A percentile compares a stretch with the other conserved stretches of the same genome.
Evolutionary conservation across 495 filamentous ascomycete genomes (phyloP).

Genomic region (Aspergillus bertholletiae): DNA sequence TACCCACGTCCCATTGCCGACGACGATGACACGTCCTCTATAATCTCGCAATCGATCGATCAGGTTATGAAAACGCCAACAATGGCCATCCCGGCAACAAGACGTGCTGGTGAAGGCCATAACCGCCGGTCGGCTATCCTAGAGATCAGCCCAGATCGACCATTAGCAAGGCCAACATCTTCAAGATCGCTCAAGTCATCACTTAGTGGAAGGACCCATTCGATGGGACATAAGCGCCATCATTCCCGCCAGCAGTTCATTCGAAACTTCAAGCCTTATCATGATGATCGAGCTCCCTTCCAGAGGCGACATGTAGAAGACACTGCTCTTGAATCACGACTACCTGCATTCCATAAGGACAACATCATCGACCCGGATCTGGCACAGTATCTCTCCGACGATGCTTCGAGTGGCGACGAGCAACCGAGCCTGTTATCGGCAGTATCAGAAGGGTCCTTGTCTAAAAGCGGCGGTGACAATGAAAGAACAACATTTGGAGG

Average conservation of each 20-base stretch:
- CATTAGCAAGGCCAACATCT: constrained; percentile 78
- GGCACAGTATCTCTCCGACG: constrained; percentile 92
- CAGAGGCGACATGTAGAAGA: constrained; percentile 70
- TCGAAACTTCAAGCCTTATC: constrained; percentile 56
- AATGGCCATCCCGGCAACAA: constrained; percentile 86
- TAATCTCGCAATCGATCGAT: constrained; percentile 45
- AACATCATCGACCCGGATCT: constrained; percentile 98
- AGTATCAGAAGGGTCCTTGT: constrained; percentile 50
- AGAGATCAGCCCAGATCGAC: constrained; percentile 75
- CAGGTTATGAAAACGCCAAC: constrained; percentile 49
- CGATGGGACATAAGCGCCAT: constrained; percentile 77
- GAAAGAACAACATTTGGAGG: constrained; percentile 52
- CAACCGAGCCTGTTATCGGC: constrained; percentile 82
- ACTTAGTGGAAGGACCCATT: constrained; percentile 56
- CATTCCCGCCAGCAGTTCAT: constrained; percentile 80
- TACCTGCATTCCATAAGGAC: constrained; percentile 93
- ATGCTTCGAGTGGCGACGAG: constrained; percentile 87
- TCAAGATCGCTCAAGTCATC: constrained; percentile 87
- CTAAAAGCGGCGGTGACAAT: constrained; percentile 48
- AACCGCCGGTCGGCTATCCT: constrained; percentile 85
- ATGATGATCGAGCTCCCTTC: constrained; percentile 84
- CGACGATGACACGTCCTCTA: constrained; percentile 44
- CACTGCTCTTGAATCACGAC: constrained; percentile 55
- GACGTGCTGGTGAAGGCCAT: constrained; percentile 73
- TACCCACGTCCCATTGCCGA: constrained; percentile 25